phyloP scores from a whole-genome alignment of 805 yeast genomes.

The Lipomyces anomalus region DNA sequence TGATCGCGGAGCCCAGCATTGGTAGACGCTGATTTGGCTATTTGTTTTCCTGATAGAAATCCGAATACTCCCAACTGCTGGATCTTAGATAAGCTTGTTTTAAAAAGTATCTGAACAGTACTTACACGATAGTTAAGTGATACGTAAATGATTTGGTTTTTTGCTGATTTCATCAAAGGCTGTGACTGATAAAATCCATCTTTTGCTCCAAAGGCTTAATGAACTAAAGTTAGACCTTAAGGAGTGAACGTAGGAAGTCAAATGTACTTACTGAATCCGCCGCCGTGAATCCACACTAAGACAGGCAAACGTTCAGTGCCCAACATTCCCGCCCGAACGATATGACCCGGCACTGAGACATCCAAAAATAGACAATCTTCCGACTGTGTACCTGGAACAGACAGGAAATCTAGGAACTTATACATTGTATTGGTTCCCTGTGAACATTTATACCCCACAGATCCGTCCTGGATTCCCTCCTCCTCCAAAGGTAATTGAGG shows the following conservation, averaged over 20 bases:
- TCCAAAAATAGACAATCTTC: slow-evolving; percentile 24
- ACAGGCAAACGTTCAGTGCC: slow-evolving; percentile 9
- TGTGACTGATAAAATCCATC: slow-evolving; percentile 17
- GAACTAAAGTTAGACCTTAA: neutral
- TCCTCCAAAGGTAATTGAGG: slow-evolving; percentile 16
- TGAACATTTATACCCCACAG: slow-evolving; percentile 13
- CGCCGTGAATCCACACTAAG: slow-evolving; percentile 24
- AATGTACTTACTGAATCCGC: slow-evolving; percentile 17
- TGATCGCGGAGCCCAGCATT: slow-evolving; percentile 38
- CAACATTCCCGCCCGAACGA: neutral
- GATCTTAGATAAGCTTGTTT: neutral
- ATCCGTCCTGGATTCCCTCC: slow-evolving; percentile 15
- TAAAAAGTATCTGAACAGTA: neutral
- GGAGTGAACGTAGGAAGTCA: neutral
- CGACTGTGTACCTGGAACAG: slow-evolving; percentile 1
- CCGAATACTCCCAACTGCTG: slow-evolving; percentile 38
- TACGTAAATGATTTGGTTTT: slow-evolving; percentile 18
- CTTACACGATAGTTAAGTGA: slow-evolving; percentile 18
- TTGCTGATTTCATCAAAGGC: slow-evolving; percentile 13
- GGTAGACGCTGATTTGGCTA: slow-evolving; percentile 27
- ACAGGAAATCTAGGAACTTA: slow-evolving; percentile 6
- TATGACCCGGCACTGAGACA: slow-evolving; percentile 18
- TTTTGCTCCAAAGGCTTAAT: slow-evolving; percentile 13
- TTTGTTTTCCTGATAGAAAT: slow-evolving; percentile 30
- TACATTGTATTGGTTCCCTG: slow-evolving; percentile 14